Evolutionary conservation across 2,329 filamentous ascomycete genomes (phyloP), one percentile per base, ranked within the genome.

Genomic region (Leptoxyphium fumago): DNA sequence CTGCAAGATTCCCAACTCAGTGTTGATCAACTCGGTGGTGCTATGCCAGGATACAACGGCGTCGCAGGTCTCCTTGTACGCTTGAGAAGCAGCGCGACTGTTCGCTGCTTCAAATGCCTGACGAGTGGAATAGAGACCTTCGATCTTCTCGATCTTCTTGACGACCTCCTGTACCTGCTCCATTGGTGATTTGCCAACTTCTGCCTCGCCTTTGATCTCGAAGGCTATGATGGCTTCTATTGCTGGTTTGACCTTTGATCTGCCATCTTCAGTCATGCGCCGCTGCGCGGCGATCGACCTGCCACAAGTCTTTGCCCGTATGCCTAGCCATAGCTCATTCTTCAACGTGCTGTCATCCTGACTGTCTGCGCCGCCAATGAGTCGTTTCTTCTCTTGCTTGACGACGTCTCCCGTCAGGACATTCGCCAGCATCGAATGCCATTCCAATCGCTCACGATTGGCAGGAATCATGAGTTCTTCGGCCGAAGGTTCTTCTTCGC

Each of bases 361-460:
- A 50, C 87, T 78, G 39, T 85, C 83, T 41, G 75, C 71, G 50
- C 84, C 81, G 39, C 86, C 88, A 52, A 93, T 91, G 56, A 98
- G 65, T 39, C 91, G 79, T 63, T 94, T 94, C 72, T 98, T 98
- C 67, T 98, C 91, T 63, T 98, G 91, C 56, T 86, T 85, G 46
- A 98, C 89, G 8, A 98, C 91, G 61, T 98, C 91, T 51, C 91
- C 91, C 1, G 88, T 95, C 52, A 98, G 68, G 3, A 98, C 91
- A 11, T 89, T 93, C 47, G 89, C 85, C 45, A 98, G 68, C 91
- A 98, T 98, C 2, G 86, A 86, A 64, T 98, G 88, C 91, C 91
- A 98, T 64, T 98, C 91, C 18, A 98, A 70, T 39, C 89, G 74
- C 63, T 96, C 91, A 48, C 88, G 75, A 58, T 88, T 95, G 50